Percentiles rank a stretch among this genome's conserved stretches.
Conservation (phyloP, 345 rosid species). For the Excoecaria agallocha region DNA sequence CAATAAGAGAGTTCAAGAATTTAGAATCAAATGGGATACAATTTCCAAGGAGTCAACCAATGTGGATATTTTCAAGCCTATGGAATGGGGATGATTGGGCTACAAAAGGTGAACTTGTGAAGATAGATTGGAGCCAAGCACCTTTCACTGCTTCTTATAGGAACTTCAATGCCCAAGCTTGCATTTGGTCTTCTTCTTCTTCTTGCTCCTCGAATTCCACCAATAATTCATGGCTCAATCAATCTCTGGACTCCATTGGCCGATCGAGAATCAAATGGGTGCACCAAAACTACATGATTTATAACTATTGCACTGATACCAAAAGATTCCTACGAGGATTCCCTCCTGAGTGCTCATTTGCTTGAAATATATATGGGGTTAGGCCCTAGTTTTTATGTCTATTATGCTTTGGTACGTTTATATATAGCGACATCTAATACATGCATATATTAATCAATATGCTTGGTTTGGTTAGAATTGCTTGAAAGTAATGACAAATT, state of each 20-base stretch:
- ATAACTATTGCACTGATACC: conserved; percentile 7
- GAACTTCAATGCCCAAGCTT: conserved; percentile 9
- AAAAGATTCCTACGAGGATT: conserved; percentile 3
- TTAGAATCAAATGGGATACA: conserved; percentile 1
- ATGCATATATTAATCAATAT: too few relatives aligned
- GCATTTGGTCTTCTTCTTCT: conserved; percentile 3
- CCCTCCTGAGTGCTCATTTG: conserved; percentile 6
- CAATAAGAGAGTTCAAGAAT: conserved; percentile 14
- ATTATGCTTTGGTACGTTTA: too few relatives aligned
- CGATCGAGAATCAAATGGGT: conserved; percentile 13
- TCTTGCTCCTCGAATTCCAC: conserved; percentile 3
- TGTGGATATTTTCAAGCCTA: conserved; percentile 11
- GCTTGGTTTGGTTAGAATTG: too few relatives aligned
- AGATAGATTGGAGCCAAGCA: conserved; percentile 11
- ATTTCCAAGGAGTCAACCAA: conserved; percentile 4
- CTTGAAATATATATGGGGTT: not conserved
- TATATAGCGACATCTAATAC: too few relatives aligned
- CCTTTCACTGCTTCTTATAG: conserved; percentile 7
- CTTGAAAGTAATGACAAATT: too few relatives aligned
- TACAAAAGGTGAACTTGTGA: conserved; percentile 15
- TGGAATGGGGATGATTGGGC: conserved; percentile 18
- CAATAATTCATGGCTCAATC: conserved; percentile 9
- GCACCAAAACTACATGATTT: conserved; percentile 7
- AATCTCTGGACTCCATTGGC: conserved; percentile 4
- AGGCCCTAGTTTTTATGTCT: too few relatives aligned